Evolutionary conservation across 257 asterid genomes (phyloP).

Genomic region (Nicotiana obtusifolia): DNA sequence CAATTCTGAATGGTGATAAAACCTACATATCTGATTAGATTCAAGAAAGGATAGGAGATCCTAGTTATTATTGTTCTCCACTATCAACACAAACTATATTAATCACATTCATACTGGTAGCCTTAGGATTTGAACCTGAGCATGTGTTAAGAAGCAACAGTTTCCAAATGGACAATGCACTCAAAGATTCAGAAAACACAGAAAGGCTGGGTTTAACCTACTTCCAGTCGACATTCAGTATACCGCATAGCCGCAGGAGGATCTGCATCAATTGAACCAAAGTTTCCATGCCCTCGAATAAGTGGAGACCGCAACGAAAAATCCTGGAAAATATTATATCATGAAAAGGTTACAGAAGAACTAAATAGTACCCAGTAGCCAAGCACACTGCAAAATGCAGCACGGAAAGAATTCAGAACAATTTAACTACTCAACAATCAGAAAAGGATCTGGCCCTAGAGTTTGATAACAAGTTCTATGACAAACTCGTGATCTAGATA

Average conservation of each 20-base stretch:
- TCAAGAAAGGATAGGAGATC: neutral
- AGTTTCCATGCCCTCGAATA: conserved; percentile 94
- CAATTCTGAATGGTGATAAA: neutral
- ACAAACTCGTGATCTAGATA: neutral
- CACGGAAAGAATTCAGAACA: neutral
- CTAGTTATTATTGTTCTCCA: neutral
- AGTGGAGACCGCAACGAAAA: conserved; percentile 96
- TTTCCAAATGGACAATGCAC: conserved; percentile 1
- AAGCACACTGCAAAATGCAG: neutral
- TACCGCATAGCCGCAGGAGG: conserved; percentile 99
- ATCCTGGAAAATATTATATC: conserved; percentile 43
- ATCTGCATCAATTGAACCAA: conserved; percentile 97
- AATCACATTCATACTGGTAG: neutral
- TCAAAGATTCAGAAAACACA: neutral
- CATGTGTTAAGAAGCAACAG: neutral
- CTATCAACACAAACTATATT: neutral
- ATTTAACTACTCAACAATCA: neutral
- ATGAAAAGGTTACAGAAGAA: neutral
- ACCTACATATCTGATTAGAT: neutral
- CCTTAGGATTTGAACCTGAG: neutral
- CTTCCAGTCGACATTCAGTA: conserved; percentile 97
- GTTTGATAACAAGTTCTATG: neutral
- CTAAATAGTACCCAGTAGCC: neutral
- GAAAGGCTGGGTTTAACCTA: conserved; percentile 24
- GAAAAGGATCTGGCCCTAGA: neutral